phyloP scores from a whole-genome alignment of 2,329 filamentous ascomycete species.

The Nannizziopsis arthrosporioides region DNA sequence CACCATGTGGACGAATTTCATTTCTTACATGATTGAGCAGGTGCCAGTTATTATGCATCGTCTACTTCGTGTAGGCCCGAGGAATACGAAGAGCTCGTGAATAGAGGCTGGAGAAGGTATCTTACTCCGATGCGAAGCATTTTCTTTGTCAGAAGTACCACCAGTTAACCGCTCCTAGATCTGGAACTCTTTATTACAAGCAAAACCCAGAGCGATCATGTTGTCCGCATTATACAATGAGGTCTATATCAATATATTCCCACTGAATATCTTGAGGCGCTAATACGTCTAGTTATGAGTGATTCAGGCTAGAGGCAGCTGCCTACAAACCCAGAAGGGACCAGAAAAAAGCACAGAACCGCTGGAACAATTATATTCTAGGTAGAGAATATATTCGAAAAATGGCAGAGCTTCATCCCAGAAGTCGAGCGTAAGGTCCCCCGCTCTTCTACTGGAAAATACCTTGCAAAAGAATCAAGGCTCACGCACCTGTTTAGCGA shows the following conservation, averaged over 20 bases:
- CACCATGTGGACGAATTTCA: not conserved
- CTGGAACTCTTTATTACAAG: slow-evolving; percentile 40
- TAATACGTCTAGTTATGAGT: too few species aligned
- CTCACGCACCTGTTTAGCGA: slow-evolving; percentile 23
- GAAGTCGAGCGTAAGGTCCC: slow-evolving; percentile 33
- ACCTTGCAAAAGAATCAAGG: not conserved
- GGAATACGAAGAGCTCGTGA: slow-evolving; percentile 39
- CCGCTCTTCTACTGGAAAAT: not conserved
- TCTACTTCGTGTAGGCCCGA: slow-evolving; percentile 34
- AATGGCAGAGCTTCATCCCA: slow-evolving; percentile 36
- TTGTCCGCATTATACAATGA: slow-evolving; percentile 65
- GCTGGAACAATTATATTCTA: slow-evolving; percentile 38
- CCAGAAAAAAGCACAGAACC: slow-evolving; percentile 38
- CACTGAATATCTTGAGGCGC: too few species aligned
- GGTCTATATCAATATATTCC: slow-evolving; percentile 20
- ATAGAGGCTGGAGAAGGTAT: slow-evolving; percentile 41
- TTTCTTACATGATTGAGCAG: slow-evolving; percentile 19
- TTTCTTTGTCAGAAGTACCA: not conserved
- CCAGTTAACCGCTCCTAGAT: slow-evolving; percentile 23
- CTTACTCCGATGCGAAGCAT: not conserved
- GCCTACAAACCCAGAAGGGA: slow-evolving; percentile 36
- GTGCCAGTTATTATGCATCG: slow-evolving; percentile 37
- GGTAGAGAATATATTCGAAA: slow-evolving; percentile 38
- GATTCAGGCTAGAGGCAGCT: slow-evolving; percentile 31
- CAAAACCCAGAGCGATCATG: slow-evolving; percentile 60